A percentile compares a stretch with the other conserved stretches of the same genome.
Evolutionary conservation across 2,329 filamentous ascomycete genomes (phyloP).

Genomic region (Alternaria atra): DNA sequence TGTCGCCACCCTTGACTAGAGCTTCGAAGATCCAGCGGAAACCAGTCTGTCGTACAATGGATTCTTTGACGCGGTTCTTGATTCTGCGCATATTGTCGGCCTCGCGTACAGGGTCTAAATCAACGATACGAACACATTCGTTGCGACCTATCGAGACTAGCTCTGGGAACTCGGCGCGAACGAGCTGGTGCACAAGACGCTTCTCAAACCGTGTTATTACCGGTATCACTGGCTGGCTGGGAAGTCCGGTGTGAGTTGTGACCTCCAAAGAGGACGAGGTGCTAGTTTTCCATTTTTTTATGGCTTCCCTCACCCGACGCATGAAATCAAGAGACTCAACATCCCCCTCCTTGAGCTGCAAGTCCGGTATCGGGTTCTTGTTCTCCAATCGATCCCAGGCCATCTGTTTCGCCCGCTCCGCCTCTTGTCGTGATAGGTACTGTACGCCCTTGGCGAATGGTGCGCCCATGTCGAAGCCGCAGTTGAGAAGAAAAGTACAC

Average conservation of each 20-base stretch:
- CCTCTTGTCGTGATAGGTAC: constrained; percentile 70
- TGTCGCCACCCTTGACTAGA: constrained; percentile 49
- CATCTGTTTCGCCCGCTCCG: constrained; percentile 57
- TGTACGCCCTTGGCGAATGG: constrained; percentile 66
- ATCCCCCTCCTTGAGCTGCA: constrained; percentile 63
- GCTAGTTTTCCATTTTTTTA: constrained; percentile 57
- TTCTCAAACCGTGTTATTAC: constrained; percentile 64
- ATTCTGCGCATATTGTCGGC: constrained; percentile 49
- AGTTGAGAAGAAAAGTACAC: constrained; percentile 66
- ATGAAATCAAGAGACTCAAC: constrained; percentile 63
- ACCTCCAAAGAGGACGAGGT: constrained; percentile 34
- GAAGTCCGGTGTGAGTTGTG: constrained; percentile 40
- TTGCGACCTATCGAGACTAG: constrained; percentile 54
- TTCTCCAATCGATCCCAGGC: constrained; percentile 55
- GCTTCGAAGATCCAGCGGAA: constrained; percentile 62
- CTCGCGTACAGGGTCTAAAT: constrained; percentile 56
- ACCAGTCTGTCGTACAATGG: constrained; percentile 56
- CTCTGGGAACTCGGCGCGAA: constrained; percentile 68
- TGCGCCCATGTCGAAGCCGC: constrained; percentile 66
- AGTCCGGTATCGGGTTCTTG: constrained; percentile 49
- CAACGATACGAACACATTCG: constrained; percentile 55
- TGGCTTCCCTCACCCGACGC: constrained; percentile 54
- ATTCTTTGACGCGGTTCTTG: constrained; percentile 51
- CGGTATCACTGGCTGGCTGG: constrained; percentile 20
- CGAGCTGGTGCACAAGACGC: constrained; percentile 70